Conservation (phyloP, 192 early-diverging fungal species). For the Piromyces sp. region DNA sequence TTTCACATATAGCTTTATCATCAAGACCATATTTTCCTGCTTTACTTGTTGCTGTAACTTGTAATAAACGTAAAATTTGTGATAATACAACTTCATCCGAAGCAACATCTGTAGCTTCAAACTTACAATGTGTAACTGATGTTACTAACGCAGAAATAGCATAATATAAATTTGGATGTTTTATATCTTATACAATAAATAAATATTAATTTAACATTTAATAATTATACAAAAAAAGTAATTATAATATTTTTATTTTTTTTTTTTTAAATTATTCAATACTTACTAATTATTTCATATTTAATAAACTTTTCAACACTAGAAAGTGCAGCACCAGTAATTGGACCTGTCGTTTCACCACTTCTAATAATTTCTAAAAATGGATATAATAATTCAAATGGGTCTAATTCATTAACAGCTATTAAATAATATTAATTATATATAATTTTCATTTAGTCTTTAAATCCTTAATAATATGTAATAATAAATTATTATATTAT, state of each 20-base stretch:
- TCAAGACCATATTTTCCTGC: slow-evolving; percentile 51
- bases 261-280: not conserved
- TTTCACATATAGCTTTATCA: slow-evolving; percentile 88
- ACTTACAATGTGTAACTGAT: slow-evolving; percentile 86
- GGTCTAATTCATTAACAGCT: slow-evolving; percentile 47
- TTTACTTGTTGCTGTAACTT: slow-evolving; percentile 46
- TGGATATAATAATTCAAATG: slow-evolving; percentile 59
- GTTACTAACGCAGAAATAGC: slow-evolving; percentile 57
- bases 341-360: slow-evolving; percentile 84
- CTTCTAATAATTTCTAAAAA: slow-evolving; percentile 85
- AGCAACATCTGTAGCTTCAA: slow-evolving; percentile 81
- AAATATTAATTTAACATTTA: not conserved
- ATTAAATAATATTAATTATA: too few species aligned
- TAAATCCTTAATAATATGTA: too few species aligned
- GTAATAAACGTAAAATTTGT: slow-evolving; percentile 68
- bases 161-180: slow-evolving; percentile 43
- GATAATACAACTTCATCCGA: slow-evolving; percentile 89
- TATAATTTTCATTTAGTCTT: too few species aligned
- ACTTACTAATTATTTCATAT: slow-evolving; percentile 48
- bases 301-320: slow-evolving; percentile 79
- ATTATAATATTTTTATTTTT: too few species aligned
- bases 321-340: slow-evolving; percentile 75
- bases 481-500: too few species aligned
- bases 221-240: too few species aligned
- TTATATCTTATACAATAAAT: not conserved